Evolutionary conservation across 1,284 basidiomycete genomes (phyloP).

Genomic region (Boletus sp.): DNA sequence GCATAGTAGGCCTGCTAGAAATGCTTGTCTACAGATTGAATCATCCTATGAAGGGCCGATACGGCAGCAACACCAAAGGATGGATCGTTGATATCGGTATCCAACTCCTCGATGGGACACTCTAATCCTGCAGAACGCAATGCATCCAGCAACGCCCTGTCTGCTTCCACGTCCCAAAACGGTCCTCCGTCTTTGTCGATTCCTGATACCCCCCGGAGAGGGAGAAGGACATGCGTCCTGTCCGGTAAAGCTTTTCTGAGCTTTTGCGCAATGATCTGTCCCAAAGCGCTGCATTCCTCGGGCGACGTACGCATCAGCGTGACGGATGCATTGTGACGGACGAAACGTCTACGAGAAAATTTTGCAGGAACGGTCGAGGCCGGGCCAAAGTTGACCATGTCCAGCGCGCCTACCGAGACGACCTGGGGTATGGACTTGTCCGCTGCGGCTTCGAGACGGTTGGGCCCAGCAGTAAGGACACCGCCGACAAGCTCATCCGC

Average conservation of each 20-base stretch:
- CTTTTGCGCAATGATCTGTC: slow-evolving; percentile 23
- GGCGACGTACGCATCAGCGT: slow-evolving; percentile 32
- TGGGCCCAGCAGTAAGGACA: slow-evolving; percentile 25
- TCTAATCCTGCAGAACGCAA: slow-evolving; percentile 16
- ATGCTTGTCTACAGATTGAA: slow-evolving; percentile 9
- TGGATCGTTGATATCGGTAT: slow-evolving; percentile 26
- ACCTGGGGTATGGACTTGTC: slow-evolving; percentile 21
- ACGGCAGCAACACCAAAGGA: slow-evolving; percentile 20
- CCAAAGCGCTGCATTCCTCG: slow-evolving; percentile 24
- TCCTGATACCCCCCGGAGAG: slow-evolving; percentile 25
- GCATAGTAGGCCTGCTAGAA: neutral
- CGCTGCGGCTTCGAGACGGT: slow-evolving; percentile 26
- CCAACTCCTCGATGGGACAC: slow-evolving; percentile 23
- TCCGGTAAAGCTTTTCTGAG: slow-evolving; percentile 15
- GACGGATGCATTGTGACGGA: slow-evolving; percentile 26
- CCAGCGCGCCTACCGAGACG: slow-evolving; percentile 29
- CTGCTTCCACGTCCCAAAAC: slow-evolving; percentile 27
- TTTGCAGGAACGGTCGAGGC: slow-evolving; percentile 18
- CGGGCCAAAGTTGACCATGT: slow-evolving; percentile 33
- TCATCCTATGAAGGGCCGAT: slow-evolving; percentile 21
- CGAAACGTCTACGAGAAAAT: slow-evolving; percentile 17
- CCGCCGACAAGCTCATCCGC: slow-evolving; percentile 32
- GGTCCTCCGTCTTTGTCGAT: slow-evolving; percentile 21
- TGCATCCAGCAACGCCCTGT: slow-evolving; percentile 19
- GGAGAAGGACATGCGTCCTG: slow-evolving; percentile 25